Conservation (phyloP, 257 asterid genomes). For the Penstemon barbatus region DNA sequence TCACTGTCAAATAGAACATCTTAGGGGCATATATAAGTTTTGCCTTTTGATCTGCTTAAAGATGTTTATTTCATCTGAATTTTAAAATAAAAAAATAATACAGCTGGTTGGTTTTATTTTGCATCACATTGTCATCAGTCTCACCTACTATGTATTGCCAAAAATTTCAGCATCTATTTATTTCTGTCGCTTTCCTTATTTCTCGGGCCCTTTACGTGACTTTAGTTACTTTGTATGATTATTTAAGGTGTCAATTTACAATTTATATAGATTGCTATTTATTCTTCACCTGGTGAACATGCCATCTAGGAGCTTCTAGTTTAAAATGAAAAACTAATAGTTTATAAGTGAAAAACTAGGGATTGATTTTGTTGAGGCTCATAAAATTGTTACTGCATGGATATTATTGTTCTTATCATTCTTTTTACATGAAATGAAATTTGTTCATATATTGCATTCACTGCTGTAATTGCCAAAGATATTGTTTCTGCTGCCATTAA, state of each 20-base stretch:
- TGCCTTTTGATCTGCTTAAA: neutral
- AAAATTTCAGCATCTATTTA: neutral
- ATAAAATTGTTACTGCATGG: slow-evolving; percentile 6
- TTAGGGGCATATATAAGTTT: neutral
- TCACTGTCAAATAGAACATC: neutral
- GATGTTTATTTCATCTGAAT: neutral
- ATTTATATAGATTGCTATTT: neutral
- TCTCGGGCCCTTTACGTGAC: neutral
- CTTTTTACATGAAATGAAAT: slow-evolving; percentile 3
- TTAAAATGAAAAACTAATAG: slow-evolving; percentile 10
- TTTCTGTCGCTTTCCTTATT: slow-evolving; percentile 1
- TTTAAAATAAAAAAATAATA: neutral
- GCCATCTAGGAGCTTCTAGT: neutral
- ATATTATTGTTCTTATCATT: slow-evolving; percentile 10
- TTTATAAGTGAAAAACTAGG: neutral
- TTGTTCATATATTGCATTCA: slow-evolving; percentile 4
- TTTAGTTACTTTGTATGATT: slow-evolving; percentile 5
- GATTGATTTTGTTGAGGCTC: neutral
- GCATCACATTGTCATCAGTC: neutral
- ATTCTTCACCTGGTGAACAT: neutral
- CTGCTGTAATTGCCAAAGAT: neutral
- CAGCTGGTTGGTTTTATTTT: neutral
- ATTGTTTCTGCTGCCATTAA: slow-evolving; percentile 1
- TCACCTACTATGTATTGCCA: neutral
- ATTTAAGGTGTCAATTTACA: slow-evolving; percentile 4